Percentiles rank a stretch among this genome's conserved stretches.
Evolutionary conservation across 2,329 filamentous ascomycete species (phyloP).

Genomic region (Neoascochyta sp.): DNA sequence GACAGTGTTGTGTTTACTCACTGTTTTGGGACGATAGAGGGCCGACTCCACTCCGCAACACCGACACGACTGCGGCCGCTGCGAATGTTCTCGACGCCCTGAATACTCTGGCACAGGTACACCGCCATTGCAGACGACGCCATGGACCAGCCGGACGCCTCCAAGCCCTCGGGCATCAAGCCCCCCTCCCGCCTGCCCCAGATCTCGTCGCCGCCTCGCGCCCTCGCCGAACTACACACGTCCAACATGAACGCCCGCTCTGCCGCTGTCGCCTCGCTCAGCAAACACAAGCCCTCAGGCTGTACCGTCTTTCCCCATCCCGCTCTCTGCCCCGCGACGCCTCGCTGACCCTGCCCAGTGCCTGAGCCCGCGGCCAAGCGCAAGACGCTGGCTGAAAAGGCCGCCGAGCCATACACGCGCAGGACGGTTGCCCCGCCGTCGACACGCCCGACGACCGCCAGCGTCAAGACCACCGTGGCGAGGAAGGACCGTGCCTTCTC

Average conservation of each 20-base stretch:
- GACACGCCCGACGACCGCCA: slow-evolving; percentile 39
- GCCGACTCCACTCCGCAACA: no score
- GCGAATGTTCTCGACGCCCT: no score
- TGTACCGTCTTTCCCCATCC: slow-evolving; percentile 35
- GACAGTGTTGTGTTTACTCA: no score
- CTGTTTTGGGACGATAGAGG: no score
- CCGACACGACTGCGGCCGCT: no score
- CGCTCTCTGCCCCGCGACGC: no score
- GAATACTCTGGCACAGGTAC: no score
- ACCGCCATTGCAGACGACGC: slow-evolving; percentile 1
- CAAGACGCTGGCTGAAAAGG: slow-evolving; percentile 49
- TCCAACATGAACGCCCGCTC: slow-evolving; percentile 53
- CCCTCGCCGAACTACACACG: slow-evolving; percentile 51
- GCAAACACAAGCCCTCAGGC: slow-evolving; percentile 52
- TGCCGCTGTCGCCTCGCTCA: slow-evolving; percentile 47
- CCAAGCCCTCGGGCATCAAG: slow-evolving; percentile 5
- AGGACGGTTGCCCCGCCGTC: slow-evolving; percentile 42
- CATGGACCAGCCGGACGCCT: slow-evolving; percentile 1
- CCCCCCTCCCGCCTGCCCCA: slow-evolving; percentile 25
- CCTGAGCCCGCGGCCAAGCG: slow-evolving; percentile 49
- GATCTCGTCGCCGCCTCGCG: slow-evolving; percentile 23
- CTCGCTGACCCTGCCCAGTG: slow-evolving; percentile 35
- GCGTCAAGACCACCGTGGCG: slow-evolving; percentile 48
- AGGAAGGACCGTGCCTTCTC: slow-evolving; percentile 36
- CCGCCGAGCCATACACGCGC: slow-evolving; percentile 46